Base-by-base conservation (phyloP, 192 early-diverging fungal species). In the Podochytrium sp. region DNA sequence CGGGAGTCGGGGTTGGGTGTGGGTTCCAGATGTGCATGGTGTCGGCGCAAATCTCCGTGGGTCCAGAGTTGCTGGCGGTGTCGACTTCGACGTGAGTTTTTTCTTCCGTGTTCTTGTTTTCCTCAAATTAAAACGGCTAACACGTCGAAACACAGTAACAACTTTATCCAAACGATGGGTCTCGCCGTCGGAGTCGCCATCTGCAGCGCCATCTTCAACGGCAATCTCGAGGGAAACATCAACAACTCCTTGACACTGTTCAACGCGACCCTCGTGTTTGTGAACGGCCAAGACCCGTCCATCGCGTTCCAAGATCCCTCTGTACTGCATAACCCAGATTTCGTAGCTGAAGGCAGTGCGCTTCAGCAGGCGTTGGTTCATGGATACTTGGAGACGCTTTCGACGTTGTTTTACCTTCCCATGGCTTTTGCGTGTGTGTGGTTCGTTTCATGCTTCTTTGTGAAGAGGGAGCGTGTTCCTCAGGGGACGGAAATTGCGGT, bases 11-110 rank as follows among this genome's bases (percentile, higher is more conserved):
- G 35, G 84, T 91, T 37, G 92, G 93, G 50, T 77, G 78, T 29
- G 83, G 82, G 49, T 74, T 93, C 63, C 93, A 93, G 62, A 90
- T 90, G 1, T 77, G 82, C 50, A 81, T 92, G 71, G 75, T 95
- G 65, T 87, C 87, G 2, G 90, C 86, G 1, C 93, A 95, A 61
- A 87, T 85, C 0, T 80, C 86, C 1, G 93, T 93, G 0, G 47
- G 75, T 7, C 84, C 85, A 47, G 79, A 82, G 16, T 84, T 90
- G 61, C 81, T 93, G 78, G 89, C 92, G 0, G 82, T 87, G 0
- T 88, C 84, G 43, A 92, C 92, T 12, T 77, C 55, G 3, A 69
- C 60, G 64, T 57, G 27, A 29, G 16, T 57, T 23, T 57, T 57
- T 29, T 29, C 14, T 57, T 57, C 7, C 16, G 29, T 29, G 25